Evolutionary conservation across 345 rosid species (phyloP).

Genomic region (Carallia pectinifolia): DNA sequence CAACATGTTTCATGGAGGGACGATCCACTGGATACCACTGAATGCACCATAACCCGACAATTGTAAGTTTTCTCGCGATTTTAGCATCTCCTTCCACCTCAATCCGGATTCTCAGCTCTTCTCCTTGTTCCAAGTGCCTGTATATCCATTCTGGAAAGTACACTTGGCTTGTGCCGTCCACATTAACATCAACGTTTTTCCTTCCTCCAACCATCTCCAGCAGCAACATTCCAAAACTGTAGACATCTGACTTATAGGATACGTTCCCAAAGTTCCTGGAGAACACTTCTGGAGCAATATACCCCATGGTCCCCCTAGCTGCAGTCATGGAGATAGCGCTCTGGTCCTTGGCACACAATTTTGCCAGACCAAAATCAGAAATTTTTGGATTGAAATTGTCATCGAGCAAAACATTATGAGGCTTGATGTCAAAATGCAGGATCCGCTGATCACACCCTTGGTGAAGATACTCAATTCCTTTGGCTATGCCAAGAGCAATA

Average conservation of each 20-base stretch:
- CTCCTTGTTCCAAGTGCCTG: slow-evolving; percentile 13
- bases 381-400: slow-evolving; percentile 21
- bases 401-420: slow-evolving; percentile 13
- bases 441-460: slow-evolving; percentile 23
- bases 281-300: slow-evolving; percentile 21
- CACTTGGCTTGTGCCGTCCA: background rate
- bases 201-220: slow-evolving; percentile 16
- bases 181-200: background rate
- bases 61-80: slow-evolving; percentile 11
- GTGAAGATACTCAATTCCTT: slow-evolving; percentile 22
- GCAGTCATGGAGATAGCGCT: slow-evolving; percentile 12
- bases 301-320: slow-evolving; percentile 23
- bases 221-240: slow-evolving; percentile 20
- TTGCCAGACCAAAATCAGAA: slow-evolving; percentile 24
- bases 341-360: slow-evolving; percentile 11
- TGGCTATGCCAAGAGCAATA: slow-evolving; percentile 23
- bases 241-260: slow-evolving; percentile 16
- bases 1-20: slow-evolving; percentile 13
- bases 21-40: slow-evolving; percentile 18
- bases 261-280: slow-evolving; percentile 20
- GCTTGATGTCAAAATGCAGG: slow-evolving; percentile 20
- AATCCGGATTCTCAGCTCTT: slow-evolving; percentile 5
- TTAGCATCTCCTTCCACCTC: slow-evolving; percentile 3
- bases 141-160: slow-evolving; percentile 19
- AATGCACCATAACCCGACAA: slow-evolving; percentile 17